Percentiles rank a stretch among this genome's conserved stretches.
Evolutionary conservation across 495 filamentous ascomycete genomes (phyloP).

Genomic region (Collariella sp.): DNA sequence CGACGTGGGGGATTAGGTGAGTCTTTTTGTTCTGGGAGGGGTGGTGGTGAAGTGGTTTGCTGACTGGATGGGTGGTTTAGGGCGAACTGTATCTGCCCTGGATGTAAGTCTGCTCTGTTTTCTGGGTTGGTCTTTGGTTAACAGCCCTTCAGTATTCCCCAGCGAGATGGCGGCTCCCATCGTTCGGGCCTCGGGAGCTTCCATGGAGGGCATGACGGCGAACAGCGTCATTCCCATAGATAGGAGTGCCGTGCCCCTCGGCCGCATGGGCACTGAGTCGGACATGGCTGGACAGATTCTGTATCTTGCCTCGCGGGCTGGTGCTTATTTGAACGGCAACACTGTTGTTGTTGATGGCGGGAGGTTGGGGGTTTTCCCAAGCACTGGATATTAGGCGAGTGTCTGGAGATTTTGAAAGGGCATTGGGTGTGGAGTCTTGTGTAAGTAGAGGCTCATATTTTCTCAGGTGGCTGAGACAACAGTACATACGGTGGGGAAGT

Average conservation of each 20-base stretch:
- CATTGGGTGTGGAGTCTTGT: too few relatives aligned
- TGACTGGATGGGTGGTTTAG: conserved; percentile 28
- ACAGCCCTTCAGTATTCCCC: conserved; percentile 42
- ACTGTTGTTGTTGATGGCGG: conserved; percentile 55
- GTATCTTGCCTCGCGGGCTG: conserved; percentile 54
- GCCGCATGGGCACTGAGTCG: conserved; percentile 27
- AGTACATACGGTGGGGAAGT: too few relatives aligned
- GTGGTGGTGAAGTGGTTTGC: conserved; percentile 22
- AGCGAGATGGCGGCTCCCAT: conserved; percentile 54
- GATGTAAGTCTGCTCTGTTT: conserved; percentile 38
- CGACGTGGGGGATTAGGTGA: conserved; percentile 49
- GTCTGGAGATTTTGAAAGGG: too few relatives aligned
- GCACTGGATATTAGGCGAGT: conserved; percentile 39
- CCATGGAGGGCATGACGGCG: conserved; percentile 23
- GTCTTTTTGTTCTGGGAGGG: background rate
- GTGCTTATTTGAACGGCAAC: conserved; percentile 55
- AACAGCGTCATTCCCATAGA: conserved; percentile 18
- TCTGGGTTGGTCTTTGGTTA: background rate
- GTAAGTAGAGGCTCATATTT: too few relatives aligned
- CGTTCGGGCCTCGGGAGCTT: conserved; percentile 34
- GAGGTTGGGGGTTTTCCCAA: conserved; percentile 43
- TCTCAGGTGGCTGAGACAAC: too few relatives aligned
- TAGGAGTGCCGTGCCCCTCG: conserved; percentile 23
- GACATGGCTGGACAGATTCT: conserved; percentile 57
- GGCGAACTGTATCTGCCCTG: conserved; percentile 59